Evolutionary conservation across 2,329 filamentous ascomycete species (phyloP).

Genomic region (Elsinoe australis): DNA sequence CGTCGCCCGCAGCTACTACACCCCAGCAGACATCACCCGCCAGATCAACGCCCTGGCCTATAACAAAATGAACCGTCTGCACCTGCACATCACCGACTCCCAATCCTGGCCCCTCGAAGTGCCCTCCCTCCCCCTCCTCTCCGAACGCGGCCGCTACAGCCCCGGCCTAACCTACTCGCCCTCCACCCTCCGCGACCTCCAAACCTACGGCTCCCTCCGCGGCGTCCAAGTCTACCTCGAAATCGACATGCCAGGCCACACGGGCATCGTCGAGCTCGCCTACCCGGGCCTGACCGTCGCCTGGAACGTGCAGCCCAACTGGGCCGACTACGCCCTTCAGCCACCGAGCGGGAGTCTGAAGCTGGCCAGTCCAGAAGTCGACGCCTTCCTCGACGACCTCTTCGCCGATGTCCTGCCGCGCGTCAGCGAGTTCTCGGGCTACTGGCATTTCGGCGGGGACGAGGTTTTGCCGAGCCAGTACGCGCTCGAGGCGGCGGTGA

Average conservation of each 20-base stretch:
- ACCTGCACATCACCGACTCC: constrained; percentile 73
- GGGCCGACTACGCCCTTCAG: constrained; percentile 47
- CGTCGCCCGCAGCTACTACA: constrained; percentile 64
- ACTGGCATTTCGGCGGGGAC: constrained; percentile 84
- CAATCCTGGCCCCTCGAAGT: constrained; percentile 83
- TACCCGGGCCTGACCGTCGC: constrained; percentile 66
- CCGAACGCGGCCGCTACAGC: constrained; percentile 65
- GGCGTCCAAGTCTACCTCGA: constrained; percentile 67
- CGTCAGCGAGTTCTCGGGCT: constrained; percentile 57
- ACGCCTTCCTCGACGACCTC: constrained; percentile 62
- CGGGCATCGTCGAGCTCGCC: constrained; percentile 56
- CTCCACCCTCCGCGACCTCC: constrained; percentile 56
- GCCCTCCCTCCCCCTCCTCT: constrained; percentile 62
- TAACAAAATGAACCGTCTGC: constrained; percentile 77
- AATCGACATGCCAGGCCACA: constrained; percentile 76
- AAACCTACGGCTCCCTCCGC: constrained; percentile 60
- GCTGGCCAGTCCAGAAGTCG: constrained; percentile 64
- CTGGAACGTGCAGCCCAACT: constrained; percentile 47
- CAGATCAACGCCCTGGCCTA: constrained; percentile 69
- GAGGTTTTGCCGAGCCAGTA: constrained; percentile 76
- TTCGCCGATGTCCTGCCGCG: constrained; percentile 71
- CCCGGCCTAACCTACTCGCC: constrained; percentile 60
- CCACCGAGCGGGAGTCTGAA: constrained; percentile 59
- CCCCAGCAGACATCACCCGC: constrained; percentile 58
- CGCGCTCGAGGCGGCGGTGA: constrained; percentile 62